A percentile compares a stretch with the other conserved stretches of the same genome.
Evolutionary conservation across 75 land plant genomes (phyloP).

Genomic region (Isoetes taiwanensis): DNA sequence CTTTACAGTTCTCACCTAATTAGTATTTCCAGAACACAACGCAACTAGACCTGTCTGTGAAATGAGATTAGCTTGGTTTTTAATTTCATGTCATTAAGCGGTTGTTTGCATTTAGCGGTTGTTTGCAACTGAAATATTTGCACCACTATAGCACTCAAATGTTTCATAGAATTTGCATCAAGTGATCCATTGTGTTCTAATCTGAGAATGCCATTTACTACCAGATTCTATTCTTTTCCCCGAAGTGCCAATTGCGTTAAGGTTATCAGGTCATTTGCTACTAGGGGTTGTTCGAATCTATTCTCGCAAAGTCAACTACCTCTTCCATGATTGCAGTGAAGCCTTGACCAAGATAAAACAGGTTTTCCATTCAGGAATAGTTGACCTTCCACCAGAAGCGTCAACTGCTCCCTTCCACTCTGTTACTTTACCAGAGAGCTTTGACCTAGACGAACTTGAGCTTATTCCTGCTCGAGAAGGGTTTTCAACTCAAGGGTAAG

Average conservation of each 20-base stretch:
- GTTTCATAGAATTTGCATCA: no score
- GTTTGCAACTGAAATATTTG: no score
- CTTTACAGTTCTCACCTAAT: no score
- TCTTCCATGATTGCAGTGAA: slow-evolving; percentile 97
- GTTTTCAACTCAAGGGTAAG: slow-evolving; percentile 19
- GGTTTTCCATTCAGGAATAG: slow-evolving; percentile 85
- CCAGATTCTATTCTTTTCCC: slow-evolving; percentile 94
- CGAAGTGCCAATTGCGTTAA: slow-evolving; percentile 90
- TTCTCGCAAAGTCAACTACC: slow-evolving; percentile 90
- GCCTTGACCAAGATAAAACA: slow-evolving; percentile 89
- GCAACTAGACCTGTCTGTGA: no score
- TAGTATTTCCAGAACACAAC: no score
- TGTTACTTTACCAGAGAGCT: slow-evolving; percentile 91
- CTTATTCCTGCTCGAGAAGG: slow-evolving; percentile 30
- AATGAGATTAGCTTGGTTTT: no score
- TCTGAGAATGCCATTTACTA: no score
- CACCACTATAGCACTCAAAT: no score
- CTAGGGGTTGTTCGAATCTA: slow-evolving; percentile 99
- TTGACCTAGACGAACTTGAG: slow-evolving; percentile 98
- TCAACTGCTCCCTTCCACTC: slow-evolving; percentile 96
- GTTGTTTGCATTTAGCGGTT: no score
- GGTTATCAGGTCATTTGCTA: slow-evolving; percentile 89
- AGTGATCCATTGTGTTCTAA: no score
- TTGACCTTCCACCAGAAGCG: slow-evolving; percentile 98
- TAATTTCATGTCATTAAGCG: no score